Evolutionary conservation across 1,139 yeast species (phyloP).

Genomic region (Magnusiomyces paraingens): DNA sequence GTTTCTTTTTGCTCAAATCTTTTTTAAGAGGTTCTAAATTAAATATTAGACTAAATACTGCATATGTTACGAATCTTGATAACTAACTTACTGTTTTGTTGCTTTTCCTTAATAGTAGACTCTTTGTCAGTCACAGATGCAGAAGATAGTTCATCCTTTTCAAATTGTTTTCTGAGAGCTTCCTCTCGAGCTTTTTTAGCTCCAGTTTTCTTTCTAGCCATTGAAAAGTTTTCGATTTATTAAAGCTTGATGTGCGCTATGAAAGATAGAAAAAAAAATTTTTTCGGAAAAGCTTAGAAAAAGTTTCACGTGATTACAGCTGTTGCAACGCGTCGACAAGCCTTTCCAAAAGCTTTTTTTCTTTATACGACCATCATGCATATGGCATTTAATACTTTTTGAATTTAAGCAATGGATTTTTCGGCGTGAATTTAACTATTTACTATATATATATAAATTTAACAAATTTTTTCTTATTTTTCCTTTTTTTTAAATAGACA

Average conservation of each 20-base stretch:
- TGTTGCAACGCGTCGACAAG: no score
- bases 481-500: no score
- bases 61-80: neutral
- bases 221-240: neutral
- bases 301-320: no score
- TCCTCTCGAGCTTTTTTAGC: slow-evolving; percentile 2
- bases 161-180: neutral
- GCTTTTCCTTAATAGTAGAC: neutral
- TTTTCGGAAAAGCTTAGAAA: no score
- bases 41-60: neutral
- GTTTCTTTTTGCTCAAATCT: neutral
- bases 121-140: neutral
- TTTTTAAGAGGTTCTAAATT: neutral
- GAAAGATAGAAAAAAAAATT: no score
- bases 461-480: no score
- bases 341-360: no score
- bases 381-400: no score
- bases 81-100: neutral
- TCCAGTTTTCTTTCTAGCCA: slow-evolving; percentile 8
- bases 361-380: no score
- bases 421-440: no score
- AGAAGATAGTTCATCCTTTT: neutral
- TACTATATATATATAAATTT: no score
- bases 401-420: no score
- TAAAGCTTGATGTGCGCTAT: neutral